phyloP scores from a whole-genome alignment of 2,329 filamentous ascomycete genomes.

The Aspergillus latus region DNA sequence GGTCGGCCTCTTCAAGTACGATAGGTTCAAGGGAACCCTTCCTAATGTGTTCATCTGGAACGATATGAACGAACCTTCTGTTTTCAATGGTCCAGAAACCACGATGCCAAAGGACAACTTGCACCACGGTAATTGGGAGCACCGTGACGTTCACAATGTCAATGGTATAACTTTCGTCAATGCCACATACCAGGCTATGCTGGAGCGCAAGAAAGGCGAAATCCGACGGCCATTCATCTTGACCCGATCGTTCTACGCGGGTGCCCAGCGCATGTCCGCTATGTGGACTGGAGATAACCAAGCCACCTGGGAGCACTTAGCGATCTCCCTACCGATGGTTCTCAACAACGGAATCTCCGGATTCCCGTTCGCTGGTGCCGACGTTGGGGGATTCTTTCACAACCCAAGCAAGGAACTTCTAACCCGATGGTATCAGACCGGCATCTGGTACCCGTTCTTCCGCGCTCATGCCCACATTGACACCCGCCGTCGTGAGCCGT shows the following conservation, averaged over 20 bases:
- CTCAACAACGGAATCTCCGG: slow-evolving; percentile 89
- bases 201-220: slow-evolving; percentile 83
- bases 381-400: slow-evolving; percentile 97
- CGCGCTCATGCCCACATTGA: slow-evolving; percentile 96
- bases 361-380: slow-evolving; percentile 90
- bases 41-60: slow-evolving; percentile 96
- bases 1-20: slow-evolving; percentile 82
- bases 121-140: slow-evolving; percentile 89
- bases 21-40: slow-evolving; percentile 79
- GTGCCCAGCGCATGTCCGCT: slow-evolving; percentile 83
- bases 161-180: slow-evolving; percentile 96
- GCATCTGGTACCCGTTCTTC: slow-evolving; percentile 98
- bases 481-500: slow-evolving; percentile 89
- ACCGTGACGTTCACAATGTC: slow-evolving; percentile 93
- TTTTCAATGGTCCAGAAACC: slow-evolving; percentile 97
- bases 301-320: slow-evolving; percentile 86
- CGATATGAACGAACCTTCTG: slow-evolving; percentile 99
- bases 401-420: slow-evolving; percentile 92
- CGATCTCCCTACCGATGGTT: slow-evolving; percentile 88
- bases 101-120: slow-evolving; percentile 99
- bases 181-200: slow-evolving; percentile 81
- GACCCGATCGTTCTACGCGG: slow-evolving; percentile 88
- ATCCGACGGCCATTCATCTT: slow-evolving; percentile 84
- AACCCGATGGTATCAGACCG: slow-evolving; percentile 93
- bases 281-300: slow-evolving; percentile 99